Percentiles rank a stretch among this genome's conserved stretches.
phyloP scores from a whole-genome alignment of 805 yeast species.

The Lipomyces orientalis region DNA sequence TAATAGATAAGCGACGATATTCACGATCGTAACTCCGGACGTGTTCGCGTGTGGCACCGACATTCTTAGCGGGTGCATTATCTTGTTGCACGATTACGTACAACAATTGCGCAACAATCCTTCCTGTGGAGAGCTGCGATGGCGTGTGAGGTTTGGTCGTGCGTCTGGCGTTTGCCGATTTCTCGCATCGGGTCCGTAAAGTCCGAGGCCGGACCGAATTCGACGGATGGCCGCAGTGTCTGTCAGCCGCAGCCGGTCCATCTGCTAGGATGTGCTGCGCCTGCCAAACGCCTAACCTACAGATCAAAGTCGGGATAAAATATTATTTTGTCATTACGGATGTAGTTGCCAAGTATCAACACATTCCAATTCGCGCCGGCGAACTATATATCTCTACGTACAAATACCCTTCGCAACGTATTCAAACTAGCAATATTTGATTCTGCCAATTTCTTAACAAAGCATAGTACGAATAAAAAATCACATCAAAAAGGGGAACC shows the following conservation, averaged over 20 bases:
- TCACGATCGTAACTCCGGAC: constrained; percentile 25
- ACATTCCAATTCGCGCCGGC: too few species aligned
- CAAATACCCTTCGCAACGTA: too few species aligned
- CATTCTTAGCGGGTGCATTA: constrained; percentile 1
- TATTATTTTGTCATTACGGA: too few species aligned
- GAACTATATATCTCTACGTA: too few species aligned
- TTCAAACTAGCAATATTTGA: too few species aligned
- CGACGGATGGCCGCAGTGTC: background rate
- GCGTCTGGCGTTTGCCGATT: background rate
- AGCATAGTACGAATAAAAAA: too few species aligned
- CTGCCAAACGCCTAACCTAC: too few species aligned
- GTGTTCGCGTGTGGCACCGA: background rate
- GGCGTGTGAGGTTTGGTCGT: background rate
- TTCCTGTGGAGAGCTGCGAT: background rate
- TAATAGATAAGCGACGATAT: constrained; percentile 44
- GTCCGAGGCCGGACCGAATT: background rate
- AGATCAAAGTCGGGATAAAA: too few species aligned
- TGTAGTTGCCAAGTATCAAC: too few species aligned
- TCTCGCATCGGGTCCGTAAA: background rate
- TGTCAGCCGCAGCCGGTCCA: background rate
- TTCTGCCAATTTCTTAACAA: too few species aligned
- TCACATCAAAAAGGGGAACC: background rate
- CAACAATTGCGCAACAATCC: background rate
- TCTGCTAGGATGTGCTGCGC: background rate
- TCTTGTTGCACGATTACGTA: background rate